Base-by-base conservation (phyloP, 768 basidiomycete species). In the Termitomyces sp. region DNA sequence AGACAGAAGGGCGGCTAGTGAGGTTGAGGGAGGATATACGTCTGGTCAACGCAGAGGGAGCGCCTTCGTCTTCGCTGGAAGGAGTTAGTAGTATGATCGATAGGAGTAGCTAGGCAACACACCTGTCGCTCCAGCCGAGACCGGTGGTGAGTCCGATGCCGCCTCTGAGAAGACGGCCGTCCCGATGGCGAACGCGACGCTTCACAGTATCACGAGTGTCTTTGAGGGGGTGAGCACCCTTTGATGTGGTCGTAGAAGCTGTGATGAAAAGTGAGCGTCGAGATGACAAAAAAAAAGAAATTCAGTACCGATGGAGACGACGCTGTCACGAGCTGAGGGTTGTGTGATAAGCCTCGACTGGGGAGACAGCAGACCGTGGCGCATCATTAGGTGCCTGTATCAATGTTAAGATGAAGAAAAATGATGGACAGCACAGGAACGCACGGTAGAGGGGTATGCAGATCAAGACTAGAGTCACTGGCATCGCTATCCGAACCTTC, bases 81-180 rank as follows among this genome's bases (percentile, higher is more conserved):
- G 2, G 11, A 31, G 57, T 62, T 15, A 43, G 51, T 40, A 48
- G 51, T 40, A 48, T 38, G 8, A 20, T 40, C 12, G 25, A 31
- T n/a, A 37, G 2, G 15, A 20, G 20, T 29, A 4, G 3, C 0
- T 0, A n/a, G 0, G 4, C n/a, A 20, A 72, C 79, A 14, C 40
- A 87, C 85, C 86, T 87, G 66, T 89, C 88, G 66, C 86, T 88
- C 88, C 88, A 89, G 0, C 88, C 88, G 14, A 89, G 72, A 6
- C 88, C 88, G 8, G 88, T 89, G 5, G 88, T 89, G 57, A 89
- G 68, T 2, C 88, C 88, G 56, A 89, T 80, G 2, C 88, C 88
- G 1, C 86, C 88, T 52, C 76, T 71, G 59, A 89, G 72, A 17
- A 84, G 60, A 38, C 71, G 73, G 0, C 86, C 87, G 66, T 89